phyloP scores from a whole-genome alignment of 2,329 filamentous ascomycete species.

The Verticillium longisporum region DNA sequence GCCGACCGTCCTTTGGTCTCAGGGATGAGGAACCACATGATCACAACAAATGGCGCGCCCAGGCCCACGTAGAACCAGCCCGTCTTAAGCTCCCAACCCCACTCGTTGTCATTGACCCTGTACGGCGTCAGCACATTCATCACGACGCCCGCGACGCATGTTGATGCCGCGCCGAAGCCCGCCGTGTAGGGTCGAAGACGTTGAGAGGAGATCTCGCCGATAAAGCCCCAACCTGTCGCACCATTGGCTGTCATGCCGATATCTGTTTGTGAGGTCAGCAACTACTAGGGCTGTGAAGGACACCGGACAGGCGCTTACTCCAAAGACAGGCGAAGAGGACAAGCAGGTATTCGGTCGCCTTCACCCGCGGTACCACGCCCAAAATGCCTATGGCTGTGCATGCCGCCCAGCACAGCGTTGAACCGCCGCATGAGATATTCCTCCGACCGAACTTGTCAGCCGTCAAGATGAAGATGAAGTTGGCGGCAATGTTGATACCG shows the following conservation, averaged over 20 bases:
- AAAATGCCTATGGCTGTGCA: conserved; percentile 13
- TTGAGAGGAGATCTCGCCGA: conserved; percentile 27
- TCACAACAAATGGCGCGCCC: conserved; percentile 19
- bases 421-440: conserved; percentile 10
- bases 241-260: conserved; percentile 17
- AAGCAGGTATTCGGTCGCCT: conserved; percentile 11
- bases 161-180: conserved; percentile 20
- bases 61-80: conserved; percentile 21
- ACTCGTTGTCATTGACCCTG: conserved; percentile 23
- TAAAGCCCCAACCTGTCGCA: conserved; percentile 20
- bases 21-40: conserved; percentile 16
- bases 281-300: not conserved
- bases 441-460: conserved; percentile 13
- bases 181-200: conserved; percentile 24
- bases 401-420: conserved; percentile 9
- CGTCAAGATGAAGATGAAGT: conserved; percentile 9
- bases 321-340: conserved; percentile 16
- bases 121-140: conserved; percentile 20
- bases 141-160: conserved; percentile 13
- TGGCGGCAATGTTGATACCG: conserved; percentile 13
- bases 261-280: conserved; percentile 7
- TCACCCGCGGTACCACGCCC: conserved; percentile 8
- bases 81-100: conserved; percentile 23
- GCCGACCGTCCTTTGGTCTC: conserved; percentile 12
- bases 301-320: conserved; percentile 10